Evolutionary conservation across 257 asterid genomes (phyloP).

Genomic region (Rubia yunnanensis): DNA sequence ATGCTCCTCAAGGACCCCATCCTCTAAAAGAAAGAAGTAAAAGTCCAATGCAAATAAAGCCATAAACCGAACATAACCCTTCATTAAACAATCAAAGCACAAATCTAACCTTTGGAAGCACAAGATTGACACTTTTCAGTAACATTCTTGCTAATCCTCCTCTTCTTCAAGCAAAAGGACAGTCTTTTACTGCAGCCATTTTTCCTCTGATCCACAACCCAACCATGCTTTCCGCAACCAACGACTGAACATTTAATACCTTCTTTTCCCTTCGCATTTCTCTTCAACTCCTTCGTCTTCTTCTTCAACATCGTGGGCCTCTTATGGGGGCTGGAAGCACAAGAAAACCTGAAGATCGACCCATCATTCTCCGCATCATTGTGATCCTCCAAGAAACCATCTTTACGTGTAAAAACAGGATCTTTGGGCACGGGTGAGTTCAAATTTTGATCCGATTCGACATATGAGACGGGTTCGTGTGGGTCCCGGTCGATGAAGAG

Average conservation of each 20-base stretch:
- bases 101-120: constrained; percentile 49
- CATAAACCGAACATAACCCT: neutral
- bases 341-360: constrained; percentile 54
- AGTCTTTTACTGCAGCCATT: constrained; percentile 23
- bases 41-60: neutral
- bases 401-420: constrained; percentile 16
- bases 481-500: constrained; percentile 28
- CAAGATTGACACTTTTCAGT: constrained; percentile 53
- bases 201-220: constrained; percentile 27
- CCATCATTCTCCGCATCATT: constrained; percentile 17
- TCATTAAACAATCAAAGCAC: neutral
- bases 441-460: constrained; percentile 12
- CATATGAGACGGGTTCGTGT: constrained; percentile 21
- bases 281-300: constrained; percentile 29
- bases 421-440: constrained; percentile 15
- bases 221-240: constrained; percentile 27
- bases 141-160: constrained; percentile 49
- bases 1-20: neutral
- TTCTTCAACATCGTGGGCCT: constrained; percentile 23
- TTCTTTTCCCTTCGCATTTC: constrained; percentile 28
- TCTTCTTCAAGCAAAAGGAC: constrained; percentile 55
- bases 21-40: neutral
- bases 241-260: constrained; percentile 26
- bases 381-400: constrained; percentile 14
- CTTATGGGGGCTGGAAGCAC: constrained; percentile 21